Evolutionary conservation across 345 rosid genomes (phyloP), one percentile per base, ranked within the genome.

Genomic region (Abelmoschus esculentus): DNA sequence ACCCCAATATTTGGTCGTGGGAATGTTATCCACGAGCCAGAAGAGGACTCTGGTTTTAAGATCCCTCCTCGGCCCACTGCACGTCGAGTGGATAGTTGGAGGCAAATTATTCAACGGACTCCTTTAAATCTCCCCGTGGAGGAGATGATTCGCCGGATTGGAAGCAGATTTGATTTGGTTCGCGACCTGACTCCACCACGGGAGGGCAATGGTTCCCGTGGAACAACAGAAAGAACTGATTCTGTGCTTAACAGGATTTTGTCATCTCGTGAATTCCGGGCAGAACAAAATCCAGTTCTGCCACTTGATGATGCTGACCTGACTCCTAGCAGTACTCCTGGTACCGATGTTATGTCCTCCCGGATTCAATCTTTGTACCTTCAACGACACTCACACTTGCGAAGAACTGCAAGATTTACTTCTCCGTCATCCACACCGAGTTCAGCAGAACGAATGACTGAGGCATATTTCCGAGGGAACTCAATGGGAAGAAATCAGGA

Each of bases 1-100:
- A 90, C 90, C 47, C 98, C 98, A 0, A 90, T 93, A 69, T 90
- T 87, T 74, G 97, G 98, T 36, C 86, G 97, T 0, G 96, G 92
- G 40, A 85, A 79, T 79, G 79, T 73, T 54, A 79, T 77, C 59
- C 83, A 80, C 36, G 88, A 78, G 53, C 80, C 80, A 0, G 92
- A 85, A 72, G 93, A 89, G 70, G 87, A 86, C 75, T 47, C 75
- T 5, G 82, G 74, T 67, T 75, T 87, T 64, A 87, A 90, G 82
- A 53, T 53, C 57, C 57, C 57, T 53, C 57, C 57, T 53, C 57
- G 26, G 3, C 57, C 57, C 57, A 53, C 26, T 18, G 57, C 11
- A 17, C 26, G 57, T 28, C 57, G 57, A 19, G 57, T 53, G 57
- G 57, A 53, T 17, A 53, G 57, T 53, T 53, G 57, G 57, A 53